Percentiles rank a stretch among this genome's conserved stretches.
Evolutionary conservation across 2,329 filamentous ascomycete species (phyloP).

Genomic region (Hirsutella rhossiliensis): DNA sequence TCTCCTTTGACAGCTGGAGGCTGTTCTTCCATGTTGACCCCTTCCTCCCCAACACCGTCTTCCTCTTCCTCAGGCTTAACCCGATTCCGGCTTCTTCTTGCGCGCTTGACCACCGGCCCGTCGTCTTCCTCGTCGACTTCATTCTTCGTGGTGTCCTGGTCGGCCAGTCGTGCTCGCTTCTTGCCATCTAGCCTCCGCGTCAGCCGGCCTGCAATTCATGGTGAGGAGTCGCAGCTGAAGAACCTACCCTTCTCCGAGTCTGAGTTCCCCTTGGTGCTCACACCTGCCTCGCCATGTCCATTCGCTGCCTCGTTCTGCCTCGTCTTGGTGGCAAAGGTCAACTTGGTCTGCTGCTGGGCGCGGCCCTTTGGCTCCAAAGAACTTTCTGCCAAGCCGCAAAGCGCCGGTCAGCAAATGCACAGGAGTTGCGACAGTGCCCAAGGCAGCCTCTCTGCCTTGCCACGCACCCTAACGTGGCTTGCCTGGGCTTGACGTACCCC

Average conservation of each 20-base stretch:
- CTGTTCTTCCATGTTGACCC: constrained; percentile 11
- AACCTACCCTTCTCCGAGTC: constrained; percentile 25
- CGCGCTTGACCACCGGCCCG: constrained; percentile 48
- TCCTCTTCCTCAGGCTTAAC: constrained; percentile 41
- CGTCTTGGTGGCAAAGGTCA: constrained; percentile 58
- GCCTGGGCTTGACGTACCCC: constrained; percentile 71
- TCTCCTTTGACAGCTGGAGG: constrained; percentile 4
- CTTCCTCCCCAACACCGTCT: constrained; percentile 28
- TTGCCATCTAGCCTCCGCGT: constrained; percentile 25
- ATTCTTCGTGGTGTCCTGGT: constrained; percentile 25
- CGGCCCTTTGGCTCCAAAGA: constrained; percentile 54
- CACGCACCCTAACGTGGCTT: constrained; percentile 62
- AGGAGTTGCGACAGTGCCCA: not conserved
- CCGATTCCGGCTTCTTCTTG: constrained; percentile 30
- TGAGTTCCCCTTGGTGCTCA: constrained; percentile 23
- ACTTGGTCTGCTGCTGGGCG: constrained; percentile 64
- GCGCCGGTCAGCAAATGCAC: no score
- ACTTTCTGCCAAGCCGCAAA: constrained; percentile 49
- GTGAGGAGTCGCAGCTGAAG: not conserved
- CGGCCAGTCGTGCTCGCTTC: constrained; percentile 27
- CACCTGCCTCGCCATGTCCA: constrained; percentile 14
- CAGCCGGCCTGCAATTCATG: not conserved
- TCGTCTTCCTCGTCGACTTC: constrained; percentile 46
- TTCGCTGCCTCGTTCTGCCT: constrained; percentile 22
- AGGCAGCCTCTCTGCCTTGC: not conserved